These are phyloP conservation scores for Aureobasidium sp. DNA, from an alignment of 2,329 filamentous ascomycete species.

Conservation along the genomic window DNA sequence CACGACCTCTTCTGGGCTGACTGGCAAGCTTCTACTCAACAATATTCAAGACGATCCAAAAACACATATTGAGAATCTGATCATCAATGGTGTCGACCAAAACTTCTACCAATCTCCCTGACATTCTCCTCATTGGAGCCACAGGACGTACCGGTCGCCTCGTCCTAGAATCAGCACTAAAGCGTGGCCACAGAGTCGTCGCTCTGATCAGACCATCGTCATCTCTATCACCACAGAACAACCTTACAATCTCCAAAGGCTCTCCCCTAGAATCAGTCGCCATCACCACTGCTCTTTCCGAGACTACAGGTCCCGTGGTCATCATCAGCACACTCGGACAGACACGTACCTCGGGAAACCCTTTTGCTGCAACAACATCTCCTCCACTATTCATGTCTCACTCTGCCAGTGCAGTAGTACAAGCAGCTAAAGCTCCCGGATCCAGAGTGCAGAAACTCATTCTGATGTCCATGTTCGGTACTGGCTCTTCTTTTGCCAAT, in stretches of 20 bases:
- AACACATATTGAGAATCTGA: background rate
- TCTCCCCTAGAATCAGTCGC: background rate
- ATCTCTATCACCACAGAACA: slow-evolving; percentile 24
- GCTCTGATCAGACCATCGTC: slow-evolving; percentile 36
- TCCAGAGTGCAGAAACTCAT: slow-evolving; percentile 36
- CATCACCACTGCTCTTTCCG: slow-evolving; percentile 25
- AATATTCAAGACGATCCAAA: background rate
- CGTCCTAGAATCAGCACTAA: slow-evolving; percentile 35
- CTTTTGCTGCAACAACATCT: slow-evolving; percentile 39
- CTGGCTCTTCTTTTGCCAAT: slow-evolving; percentile 38
- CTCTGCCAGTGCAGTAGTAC: slow-evolving; percentile 32
- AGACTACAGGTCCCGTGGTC: slow-evolving; percentile 26
- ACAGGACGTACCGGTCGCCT: slow-evolving; percentile 41
- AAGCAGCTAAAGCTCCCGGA: slow-evolving; percentile 31
- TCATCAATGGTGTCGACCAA: background rate
- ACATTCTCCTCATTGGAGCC: slow-evolving; percentile 40
- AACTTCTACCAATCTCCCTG: background rate
- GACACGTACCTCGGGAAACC: slow-evolving; percentile 33
- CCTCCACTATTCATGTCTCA: slow-evolving; percentile 40
- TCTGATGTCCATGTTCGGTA: slow-evolving; percentile 44
- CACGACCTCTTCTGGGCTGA: background rate
- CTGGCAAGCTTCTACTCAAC: no score
- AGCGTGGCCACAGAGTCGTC: slow-evolving; percentile 37
- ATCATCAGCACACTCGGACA: slow-evolving; percentile 10
- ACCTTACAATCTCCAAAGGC: slow-evolving; percentile 28